These are phyloP conservation scores for Gossypium australe DNA, from an alignment of 345 rosid species.

Conservation along the genomic window DNA sequence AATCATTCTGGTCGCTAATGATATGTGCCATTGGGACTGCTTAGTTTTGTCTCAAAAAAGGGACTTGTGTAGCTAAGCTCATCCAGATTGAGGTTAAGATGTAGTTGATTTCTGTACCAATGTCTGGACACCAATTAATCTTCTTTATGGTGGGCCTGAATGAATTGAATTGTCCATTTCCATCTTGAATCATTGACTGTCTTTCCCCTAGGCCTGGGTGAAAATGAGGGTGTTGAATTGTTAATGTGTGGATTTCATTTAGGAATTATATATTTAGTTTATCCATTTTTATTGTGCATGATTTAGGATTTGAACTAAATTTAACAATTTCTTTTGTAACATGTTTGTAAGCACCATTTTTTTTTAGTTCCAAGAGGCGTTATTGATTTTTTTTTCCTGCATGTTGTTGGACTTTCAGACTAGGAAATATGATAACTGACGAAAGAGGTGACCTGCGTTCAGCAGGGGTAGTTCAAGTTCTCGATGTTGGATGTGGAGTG, in stretches of 20 bases:
- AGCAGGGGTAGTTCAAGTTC: conserved; percentile 80
- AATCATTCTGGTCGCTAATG: neutral
- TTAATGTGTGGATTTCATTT: neutral
- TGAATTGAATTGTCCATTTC: neutral
- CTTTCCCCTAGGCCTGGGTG: neutral
- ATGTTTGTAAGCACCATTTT: neutral
- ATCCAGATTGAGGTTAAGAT: neutral
- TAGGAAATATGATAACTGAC: conserved; percentile 72
- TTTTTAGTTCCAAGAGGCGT: neutral
- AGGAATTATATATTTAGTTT: neutral
- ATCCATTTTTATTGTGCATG: neutral
- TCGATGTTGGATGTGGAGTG: conserved; percentile 97
- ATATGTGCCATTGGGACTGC: neutral
- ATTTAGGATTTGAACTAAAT: neutral
- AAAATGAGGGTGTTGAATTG: neutral
- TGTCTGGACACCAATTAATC: neutral
- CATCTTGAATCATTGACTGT: neutral
- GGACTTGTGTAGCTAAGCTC: neutral
- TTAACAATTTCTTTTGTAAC: neutral
- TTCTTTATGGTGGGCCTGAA: neutral
- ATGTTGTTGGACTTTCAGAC: conserved; percentile 33
- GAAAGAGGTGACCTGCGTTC: conserved; percentile 78
- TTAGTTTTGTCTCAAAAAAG: neutral
- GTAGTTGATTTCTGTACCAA: neutral
- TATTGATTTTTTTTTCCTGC: neutral